Evolutionary conservation across 164 flowering plant species (phyloP).

Genomic region (Brasenia schreberi): DNA sequence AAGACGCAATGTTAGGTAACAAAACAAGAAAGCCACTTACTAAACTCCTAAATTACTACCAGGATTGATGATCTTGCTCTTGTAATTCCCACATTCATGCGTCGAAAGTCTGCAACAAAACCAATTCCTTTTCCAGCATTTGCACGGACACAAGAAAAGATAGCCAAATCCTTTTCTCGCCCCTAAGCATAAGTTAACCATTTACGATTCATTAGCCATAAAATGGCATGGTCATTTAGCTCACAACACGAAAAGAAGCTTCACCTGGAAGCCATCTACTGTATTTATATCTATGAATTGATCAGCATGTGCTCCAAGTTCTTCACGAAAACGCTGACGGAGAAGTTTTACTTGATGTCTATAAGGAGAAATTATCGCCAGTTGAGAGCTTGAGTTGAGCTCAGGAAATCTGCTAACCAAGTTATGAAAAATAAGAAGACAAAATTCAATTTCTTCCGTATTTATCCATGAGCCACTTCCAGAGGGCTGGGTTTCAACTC

Average conservation of each 20-base stretch:
- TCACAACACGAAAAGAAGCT: background rate
- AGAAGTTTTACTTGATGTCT: conserved; percentile 77
- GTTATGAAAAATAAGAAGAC: conserved; percentile 53
- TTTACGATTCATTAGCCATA: background rate
- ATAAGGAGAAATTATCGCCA: conserved; percentile 90
- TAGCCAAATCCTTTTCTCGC: conserved; percentile 90
- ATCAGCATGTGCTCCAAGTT: conserved; percentile 54
- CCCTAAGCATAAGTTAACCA: conserved; percentile 33
- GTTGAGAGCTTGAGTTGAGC: conserved; percentile 64
- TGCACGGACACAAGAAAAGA: conserved; percentile 93
- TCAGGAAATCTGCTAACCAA: conserved; percentile 51
- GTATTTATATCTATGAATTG: conserved; percentile 79
- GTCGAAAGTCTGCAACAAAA: conserved; percentile 64
- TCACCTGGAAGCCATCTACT: conserved; percentile 95
- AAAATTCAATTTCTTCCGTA: conserved; percentile 73
- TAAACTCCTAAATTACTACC: conserved; percentile 20
- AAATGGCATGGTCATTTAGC: background rate
- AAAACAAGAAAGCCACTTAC: background rate
- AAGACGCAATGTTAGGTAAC: background rate
- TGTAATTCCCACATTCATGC: conserved; percentile 98
- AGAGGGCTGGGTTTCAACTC: conserved; percentile 58
- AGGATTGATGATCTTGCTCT: conserved; percentile 84
- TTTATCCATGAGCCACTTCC: conserved; percentile 85
- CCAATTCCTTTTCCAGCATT: conserved; percentile 60
- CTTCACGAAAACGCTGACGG: conserved; percentile 43